Evolutionary conservation across 169 alveolate species (phyloP).

Genomic region (Cryptosporidium sp.): DNA sequence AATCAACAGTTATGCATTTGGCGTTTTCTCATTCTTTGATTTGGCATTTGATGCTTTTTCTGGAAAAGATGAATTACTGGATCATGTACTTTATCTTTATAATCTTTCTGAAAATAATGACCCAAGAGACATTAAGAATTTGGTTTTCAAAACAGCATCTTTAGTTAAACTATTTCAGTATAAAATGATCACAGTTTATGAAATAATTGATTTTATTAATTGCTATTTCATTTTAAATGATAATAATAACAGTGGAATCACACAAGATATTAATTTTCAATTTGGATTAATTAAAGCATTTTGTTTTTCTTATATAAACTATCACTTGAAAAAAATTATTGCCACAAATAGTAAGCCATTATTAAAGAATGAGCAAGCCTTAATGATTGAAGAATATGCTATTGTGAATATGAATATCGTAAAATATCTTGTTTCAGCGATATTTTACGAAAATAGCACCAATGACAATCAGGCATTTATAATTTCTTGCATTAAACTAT

Average conservation of each 20-base stretch:
- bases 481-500: slow-evolving; percentile 14
- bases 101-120: slow-evolving; percentile 5
- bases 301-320: slow-evolving; percentile 38
- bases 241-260: background rate
- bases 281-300: slow-evolving; percentile 23
- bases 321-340: background rate
- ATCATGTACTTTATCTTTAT: slow-evolving; percentile 20
- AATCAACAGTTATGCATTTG: slow-evolving; percentile 33
- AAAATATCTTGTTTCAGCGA: slow-evolving; percentile 21
- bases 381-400: slow-evolving; percentile 15
- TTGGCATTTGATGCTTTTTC: slow-evolving; percentile 31
- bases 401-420: slow-evolving; percentile 39
- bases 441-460: slow-evolving; percentile 24
- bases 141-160: slow-evolving; percentile 39
- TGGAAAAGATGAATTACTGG: slow-evolving; percentile 9
- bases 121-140: slow-evolving; percentile 1
- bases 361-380: slow-evolving; percentile 25
- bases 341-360: background rate
- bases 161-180: slow-evolving; percentile 7
- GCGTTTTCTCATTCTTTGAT: slow-evolving; percentile 55
- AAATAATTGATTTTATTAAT: slow-evolving; percentile 20
- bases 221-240: background rate
- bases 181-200: background rate
- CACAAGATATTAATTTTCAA: slow-evolving; percentile 25
- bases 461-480: slow-evolving; percentile 46